Evolutionary conservation across 2,329 filamentous ascomycete genomes (phyloP).

Genomic region (Zymoseptoria brevis): DNA sequence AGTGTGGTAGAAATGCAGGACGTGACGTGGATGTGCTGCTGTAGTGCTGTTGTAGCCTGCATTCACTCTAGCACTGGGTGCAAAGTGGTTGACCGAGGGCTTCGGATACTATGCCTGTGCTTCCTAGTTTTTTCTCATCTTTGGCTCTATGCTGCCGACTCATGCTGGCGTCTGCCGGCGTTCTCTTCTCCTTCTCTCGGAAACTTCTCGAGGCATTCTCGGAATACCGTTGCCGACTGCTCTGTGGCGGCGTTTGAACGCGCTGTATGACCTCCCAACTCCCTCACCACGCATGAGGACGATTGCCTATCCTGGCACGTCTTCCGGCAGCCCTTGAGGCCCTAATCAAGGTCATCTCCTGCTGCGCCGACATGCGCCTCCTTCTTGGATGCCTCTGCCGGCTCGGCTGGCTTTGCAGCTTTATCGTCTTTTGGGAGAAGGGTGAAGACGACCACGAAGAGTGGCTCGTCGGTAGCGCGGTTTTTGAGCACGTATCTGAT

Average conservation of each 20-base stretch:
- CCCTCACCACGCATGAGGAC: neutral
- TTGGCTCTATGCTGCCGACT: neutral
- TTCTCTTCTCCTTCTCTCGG: neutral
- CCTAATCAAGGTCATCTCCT: neutral
- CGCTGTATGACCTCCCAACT: neutral
- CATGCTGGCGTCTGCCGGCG: neutral
- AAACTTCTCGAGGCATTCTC: neutral
- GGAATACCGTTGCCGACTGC: neutral
- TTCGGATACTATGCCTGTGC: neutral
- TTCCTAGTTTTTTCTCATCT: neutral
- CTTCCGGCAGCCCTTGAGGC: neutral
- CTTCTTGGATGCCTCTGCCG: neutral
- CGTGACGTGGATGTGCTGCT: neutral
- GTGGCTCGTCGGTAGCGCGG: constrained; percentile 60
- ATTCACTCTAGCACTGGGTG: neutral
- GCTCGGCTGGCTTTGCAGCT: constrained; percentile 9
- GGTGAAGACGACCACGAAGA: constrained; percentile 75
- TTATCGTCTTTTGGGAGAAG: constrained; percentile 56
- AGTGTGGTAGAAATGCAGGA: neutral
- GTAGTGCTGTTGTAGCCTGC: neutral
- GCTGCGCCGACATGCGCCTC: neutral
- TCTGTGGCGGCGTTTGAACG: neutral
- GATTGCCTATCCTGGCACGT: neutral
- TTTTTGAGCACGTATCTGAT: constrained; percentile 91
- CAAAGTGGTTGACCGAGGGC: neutral